Conservation (phyloP, 192 early-diverging fungal genomes). For the Dissophora globulifera region DNA sequence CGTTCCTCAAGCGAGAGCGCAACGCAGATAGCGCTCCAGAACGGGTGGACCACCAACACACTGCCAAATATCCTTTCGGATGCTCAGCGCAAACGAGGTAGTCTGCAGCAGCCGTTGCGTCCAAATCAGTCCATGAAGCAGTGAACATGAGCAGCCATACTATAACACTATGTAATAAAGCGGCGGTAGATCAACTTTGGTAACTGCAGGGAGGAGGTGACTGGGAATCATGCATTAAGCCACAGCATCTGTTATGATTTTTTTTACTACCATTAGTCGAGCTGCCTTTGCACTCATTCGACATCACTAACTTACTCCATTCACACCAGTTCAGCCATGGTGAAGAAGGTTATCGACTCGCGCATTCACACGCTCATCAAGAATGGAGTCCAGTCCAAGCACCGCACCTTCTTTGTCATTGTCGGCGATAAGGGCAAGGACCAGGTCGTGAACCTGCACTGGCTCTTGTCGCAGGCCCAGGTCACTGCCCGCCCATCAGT, state of each 20-base stretch:
- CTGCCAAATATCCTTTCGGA: constrained; percentile 44
- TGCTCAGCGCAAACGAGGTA: constrained; percentile 37
- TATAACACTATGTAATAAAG: too few relatives aligned
- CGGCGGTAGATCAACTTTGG: too few relatives aligned
- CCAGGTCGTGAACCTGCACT: constrained; percentile 97
- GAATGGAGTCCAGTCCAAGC: constrained; percentile 91
- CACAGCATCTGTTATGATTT: constrained; percentile 9
- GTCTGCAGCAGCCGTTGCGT: constrained; percentile 5
- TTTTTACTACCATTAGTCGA: constrained; percentile 26
- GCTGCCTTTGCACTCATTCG: background rate
- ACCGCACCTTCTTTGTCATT: constrained; percentile 95
- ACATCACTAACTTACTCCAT: background rate
- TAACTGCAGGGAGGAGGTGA: too few relatives aligned
- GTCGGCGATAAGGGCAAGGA: constrained; percentile 95
- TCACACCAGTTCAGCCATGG: constrained; percentile 60
- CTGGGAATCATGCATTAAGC: constrained; percentile 18
- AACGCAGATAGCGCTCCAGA: background rate
- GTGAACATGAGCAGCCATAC: too few relatives aligned
- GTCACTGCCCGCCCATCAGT: constrained; percentile 91
- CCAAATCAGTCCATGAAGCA: too few relatives aligned
- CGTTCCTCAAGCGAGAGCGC: background rate
- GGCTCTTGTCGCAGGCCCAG: constrained; percentile 93
- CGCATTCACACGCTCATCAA: constrained; percentile 93
- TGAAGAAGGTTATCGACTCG: constrained; percentile 91
- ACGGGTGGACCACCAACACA: constrained; percentile 26